A percentile compares a stretch with the other conserved stretches of the same genome.
Conservation (phyloP, 1,139 yeast species). For the Eremothecium coryli region DNA sequence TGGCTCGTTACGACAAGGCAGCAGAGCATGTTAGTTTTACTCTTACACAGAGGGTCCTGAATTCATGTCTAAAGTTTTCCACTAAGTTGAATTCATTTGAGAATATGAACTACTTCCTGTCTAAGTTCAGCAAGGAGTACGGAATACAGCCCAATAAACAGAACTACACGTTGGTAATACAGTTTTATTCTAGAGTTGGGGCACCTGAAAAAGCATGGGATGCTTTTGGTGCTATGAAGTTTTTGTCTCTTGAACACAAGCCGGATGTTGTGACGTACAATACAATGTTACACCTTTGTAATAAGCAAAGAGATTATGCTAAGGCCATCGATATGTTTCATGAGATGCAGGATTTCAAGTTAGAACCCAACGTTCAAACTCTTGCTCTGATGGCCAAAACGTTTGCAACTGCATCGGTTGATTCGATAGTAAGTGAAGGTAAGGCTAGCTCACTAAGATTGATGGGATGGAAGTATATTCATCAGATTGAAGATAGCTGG, state of each 20-base stretch:
- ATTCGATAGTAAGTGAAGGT: slow-evolving; percentile 24
- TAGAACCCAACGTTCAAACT: slow-evolving; percentile 42
- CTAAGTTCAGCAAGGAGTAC: slow-evolving; percentile 20
- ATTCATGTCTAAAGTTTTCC: slow-evolving; percentile 34
- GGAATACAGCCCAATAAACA: slow-evolving; percentile 47
- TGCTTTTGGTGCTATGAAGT: slow-evolving; percentile 80
- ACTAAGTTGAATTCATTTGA: slow-evolving; percentile 34
- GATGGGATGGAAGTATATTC: slow-evolving; percentile 64
- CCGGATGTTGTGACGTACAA: slow-evolving; percentile 66
- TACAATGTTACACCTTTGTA: slow-evolving; percentile 58
- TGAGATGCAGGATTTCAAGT: slow-evolving; percentile 48
- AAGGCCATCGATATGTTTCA: slow-evolving; percentile 66
- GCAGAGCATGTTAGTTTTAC: slow-evolving; percentile 19
- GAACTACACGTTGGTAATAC: slow-evolving; percentile 55
- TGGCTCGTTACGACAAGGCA: slow-evolving; percentile 38
- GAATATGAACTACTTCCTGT: slow-evolving; percentile 38
- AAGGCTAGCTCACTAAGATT: slow-evolving; percentile 23
- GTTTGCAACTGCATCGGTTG: slow-evolving; percentile 67
- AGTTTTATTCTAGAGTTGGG: slow-evolving; percentile 50
- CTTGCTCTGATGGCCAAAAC: slow-evolving; percentile 58
- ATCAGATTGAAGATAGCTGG: slow-evolving; percentile 48
- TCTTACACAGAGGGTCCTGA: slow-evolving; percentile 25
- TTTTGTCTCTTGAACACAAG: slow-evolving; percentile 49
- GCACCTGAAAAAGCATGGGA: slow-evolving; percentile 57
- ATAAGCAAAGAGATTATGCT: slow-evolving; percentile 54